Percentiles rank a stretch among this genome's conserved stretches.
Conservation (phyloP, 2,329 filamentous ascomycete species). For the Sclerotinia minor region DNA sequence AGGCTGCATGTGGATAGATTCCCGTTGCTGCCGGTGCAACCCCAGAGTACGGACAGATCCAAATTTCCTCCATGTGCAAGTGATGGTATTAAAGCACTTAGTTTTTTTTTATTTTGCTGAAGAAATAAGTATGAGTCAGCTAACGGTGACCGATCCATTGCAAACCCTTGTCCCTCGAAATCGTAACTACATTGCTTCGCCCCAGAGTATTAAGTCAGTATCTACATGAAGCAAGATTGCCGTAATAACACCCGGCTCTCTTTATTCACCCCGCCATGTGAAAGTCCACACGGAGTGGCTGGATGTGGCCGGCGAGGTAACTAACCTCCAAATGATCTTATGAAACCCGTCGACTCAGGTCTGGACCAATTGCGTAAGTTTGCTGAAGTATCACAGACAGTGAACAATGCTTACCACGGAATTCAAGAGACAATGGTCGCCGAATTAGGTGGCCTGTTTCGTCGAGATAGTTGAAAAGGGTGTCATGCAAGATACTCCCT, state of each 20-base stretch:
- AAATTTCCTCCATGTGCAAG: not conserved
- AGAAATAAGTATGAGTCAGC: not conserved
- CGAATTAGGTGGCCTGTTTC: not conserved
- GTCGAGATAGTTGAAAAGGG: not conserved
- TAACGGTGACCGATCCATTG: not conserved
- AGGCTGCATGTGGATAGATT: conserved; percentile 3
- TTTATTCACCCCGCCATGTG: not conserved
- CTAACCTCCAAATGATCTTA: not conserved
- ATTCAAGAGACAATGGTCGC: not conserved
- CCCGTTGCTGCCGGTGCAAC: not conserved
- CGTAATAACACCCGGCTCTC: not conserved
- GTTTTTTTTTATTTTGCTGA: not conserved
- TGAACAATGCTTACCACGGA: not conserved
- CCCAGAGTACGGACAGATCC: not conserved
- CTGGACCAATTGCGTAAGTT: not conserved
- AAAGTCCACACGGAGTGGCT: not conserved
- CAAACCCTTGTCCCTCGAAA: not conserved
- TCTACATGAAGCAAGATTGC: not conserved
- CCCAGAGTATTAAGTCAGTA: not conserved
- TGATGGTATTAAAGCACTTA: not conserved
- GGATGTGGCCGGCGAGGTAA: not conserved
- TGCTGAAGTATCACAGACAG: not conserved
- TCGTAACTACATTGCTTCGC: not conserved
- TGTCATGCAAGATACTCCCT: not conserved
- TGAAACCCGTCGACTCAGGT: not conserved